Conservation (phyloP, 2,329 filamentous ascomycete species). For the Alternaria rosae region DNA sequence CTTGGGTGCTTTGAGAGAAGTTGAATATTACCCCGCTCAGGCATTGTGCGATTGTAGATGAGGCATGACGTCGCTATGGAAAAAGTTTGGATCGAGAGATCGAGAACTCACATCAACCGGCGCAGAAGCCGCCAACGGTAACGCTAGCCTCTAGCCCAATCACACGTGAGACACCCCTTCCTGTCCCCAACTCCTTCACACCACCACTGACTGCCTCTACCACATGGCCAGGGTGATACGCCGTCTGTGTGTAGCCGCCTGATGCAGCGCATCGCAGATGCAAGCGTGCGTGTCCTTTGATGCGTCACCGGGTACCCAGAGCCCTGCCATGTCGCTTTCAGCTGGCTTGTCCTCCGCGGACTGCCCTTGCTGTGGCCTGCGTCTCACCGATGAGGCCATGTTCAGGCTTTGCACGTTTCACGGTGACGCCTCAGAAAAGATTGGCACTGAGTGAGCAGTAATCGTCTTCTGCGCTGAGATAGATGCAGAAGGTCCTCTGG, state of each 20-base stretch:
- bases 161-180: conserved; percentile 10
- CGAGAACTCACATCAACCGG: conserved; percentile 20
- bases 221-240: conserved; percentile 28
- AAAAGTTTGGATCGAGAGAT: conserved; percentile 26
- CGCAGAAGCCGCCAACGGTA: conserved; percentile 12
- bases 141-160: conserved; percentile 23
- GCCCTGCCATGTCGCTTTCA: not conserved
- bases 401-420: not conserved
- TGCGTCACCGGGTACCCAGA: conserved; percentile 7
- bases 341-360: not conserved
- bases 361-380: not conserved
- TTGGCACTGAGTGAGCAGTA: not conserved
- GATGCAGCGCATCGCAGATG: conserved; percentile 2
- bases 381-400: not conserved
- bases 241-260: conserved; percentile 1
- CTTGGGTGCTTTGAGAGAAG: not conserved
- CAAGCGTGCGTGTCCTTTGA: not conserved
- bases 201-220: conserved; percentile 19
- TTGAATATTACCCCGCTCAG: not conserved
- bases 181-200: conserved; percentile 11
- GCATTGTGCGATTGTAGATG: conserved; percentile 8
- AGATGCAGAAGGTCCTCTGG: not conserved
- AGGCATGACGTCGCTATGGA: conserved; percentile 15
- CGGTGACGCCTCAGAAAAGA: not conserved
- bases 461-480: not conserved